A percentile compares a stretch with the other conserved stretches of the same genome.
Conservation (phyloP, 2,329 filamentous ascomycete species). For the Trichoderma sp. region DNA sequence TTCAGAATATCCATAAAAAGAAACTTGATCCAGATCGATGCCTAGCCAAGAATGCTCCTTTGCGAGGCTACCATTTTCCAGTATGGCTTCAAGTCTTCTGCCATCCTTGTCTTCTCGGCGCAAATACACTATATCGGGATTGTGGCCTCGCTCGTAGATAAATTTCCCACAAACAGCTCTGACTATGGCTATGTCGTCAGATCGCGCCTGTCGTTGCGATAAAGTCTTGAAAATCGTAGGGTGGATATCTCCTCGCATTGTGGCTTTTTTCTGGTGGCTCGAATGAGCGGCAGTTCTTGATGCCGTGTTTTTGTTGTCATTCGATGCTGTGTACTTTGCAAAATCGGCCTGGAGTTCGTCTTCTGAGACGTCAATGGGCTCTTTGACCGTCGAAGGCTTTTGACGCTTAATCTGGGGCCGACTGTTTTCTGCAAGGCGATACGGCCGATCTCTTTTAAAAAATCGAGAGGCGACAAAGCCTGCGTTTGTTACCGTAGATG, state of each 20-base stretch:
- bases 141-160: slow-evolving; percentile 13
- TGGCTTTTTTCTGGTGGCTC: neutral
- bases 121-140: slow-evolving; percentile 7
- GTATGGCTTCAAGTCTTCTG: slow-evolving; percentile 19
- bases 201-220: neutral
- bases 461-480: slow-evolving; percentile 31
- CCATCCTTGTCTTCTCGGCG: neutral
- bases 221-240: slow-evolving; percentile 28
- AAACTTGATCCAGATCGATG: slow-evolving; percentile 28
- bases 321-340: neutral
- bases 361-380: slow-evolving; percentile 32
- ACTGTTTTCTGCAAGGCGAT: neutral
- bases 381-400: slow-evolving; percentile 4
- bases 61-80: neutral
- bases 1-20: slow-evolving; percentile 26
- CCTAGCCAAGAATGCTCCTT: slow-evolving; percentile 29
- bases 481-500: slow-evolving; percentile 27
- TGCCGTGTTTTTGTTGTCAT: neutral
- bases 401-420: slow-evolving; percentile 28
- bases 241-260: slow-evolving; percentile 35
- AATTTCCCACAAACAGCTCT: slow-evolving; percentile 33
- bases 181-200: slow-evolving; percentile 24
- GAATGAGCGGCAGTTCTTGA: neutral
- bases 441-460: slow-evolving; percentile 19
- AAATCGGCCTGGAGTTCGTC: slow-evolving; percentile 35